Percentiles rank a stretch among this genome's conserved stretches.
Evolutionary conservation across 805 yeast species (phyloP).

Genomic region (Maudiozyma bulderi): DNA sequence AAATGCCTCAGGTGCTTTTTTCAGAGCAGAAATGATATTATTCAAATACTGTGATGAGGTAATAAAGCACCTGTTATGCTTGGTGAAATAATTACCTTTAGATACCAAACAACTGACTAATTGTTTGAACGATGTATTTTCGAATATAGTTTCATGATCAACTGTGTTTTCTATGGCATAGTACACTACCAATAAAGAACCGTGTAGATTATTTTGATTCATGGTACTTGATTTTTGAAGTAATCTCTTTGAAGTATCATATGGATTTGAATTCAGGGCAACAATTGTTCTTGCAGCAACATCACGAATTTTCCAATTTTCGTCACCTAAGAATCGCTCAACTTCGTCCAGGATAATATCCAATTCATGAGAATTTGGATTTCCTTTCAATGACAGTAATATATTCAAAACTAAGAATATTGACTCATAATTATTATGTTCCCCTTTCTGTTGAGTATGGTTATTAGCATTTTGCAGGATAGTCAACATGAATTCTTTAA

Average conservation of each 20-base stretch:
- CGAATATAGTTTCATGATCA: not conserved
- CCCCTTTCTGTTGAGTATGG: not conserved
- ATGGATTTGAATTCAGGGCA: constrained; percentile 33
- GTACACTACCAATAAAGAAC: constrained; percentile 40
- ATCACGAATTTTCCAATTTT: constrained; percentile 78
- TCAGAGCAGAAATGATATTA: not conserved
- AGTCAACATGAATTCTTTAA: constrained; percentile 40
- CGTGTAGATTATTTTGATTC: constrained; percentile 47
- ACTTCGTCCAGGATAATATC: constrained; percentile 44
- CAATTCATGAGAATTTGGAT: constrained; percentile 45
- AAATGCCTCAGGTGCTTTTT: not conserved
- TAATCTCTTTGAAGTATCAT: constrained; percentile 24
- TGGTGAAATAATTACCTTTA: constrained; percentile 8
- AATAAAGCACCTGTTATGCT: constrained; percentile 23
- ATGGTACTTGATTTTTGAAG: constrained; percentile 14
- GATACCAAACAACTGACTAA: not conserved
- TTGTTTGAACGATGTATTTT: not conserved
- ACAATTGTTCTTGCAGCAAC: constrained; percentile 69
- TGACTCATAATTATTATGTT: constrained; percentile 33
- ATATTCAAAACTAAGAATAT: constrained; percentile 71
- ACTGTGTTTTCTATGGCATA: not conserved
- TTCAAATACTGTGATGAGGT: constrained; percentile 31
- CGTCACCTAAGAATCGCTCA: constrained; percentile 38
- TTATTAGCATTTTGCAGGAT: constrained; percentile 30
- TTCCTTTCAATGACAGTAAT: constrained; percentile 56